These are phyloP conservation scores for Heracleum sosnowskyi DNA, from an alignment of 129 eudicot genomes.

Conservation along the genomic window DNA sequence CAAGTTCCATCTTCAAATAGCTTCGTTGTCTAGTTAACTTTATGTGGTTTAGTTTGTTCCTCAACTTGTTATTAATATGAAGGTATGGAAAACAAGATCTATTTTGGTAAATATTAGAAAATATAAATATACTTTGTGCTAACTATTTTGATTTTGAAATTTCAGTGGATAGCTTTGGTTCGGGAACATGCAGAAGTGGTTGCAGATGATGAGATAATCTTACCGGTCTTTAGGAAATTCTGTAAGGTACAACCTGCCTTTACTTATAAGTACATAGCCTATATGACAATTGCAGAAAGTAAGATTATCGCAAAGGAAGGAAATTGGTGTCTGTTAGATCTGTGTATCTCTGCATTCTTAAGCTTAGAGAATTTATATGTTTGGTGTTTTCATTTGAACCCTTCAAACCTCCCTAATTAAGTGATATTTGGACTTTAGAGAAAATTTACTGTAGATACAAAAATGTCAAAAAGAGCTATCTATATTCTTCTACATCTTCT, in stretches of 20 bases:
- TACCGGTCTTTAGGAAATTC: constrained; percentile 69
- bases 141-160: constrained; percentile 12
- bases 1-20: neutral
- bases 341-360: neutral
- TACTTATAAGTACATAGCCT: neutral
- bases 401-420: neutral
- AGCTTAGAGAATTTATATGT: neutral
- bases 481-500: neutral
- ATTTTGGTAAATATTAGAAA: neutral
- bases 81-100: neutral
- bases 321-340: neutral
- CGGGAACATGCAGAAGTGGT: constrained; percentile 81
- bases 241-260: constrained; percentile 55
- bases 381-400: neutral
- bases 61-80: neutral
- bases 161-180: constrained; percentile 77
- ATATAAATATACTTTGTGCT: neutral
- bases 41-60: neutral
- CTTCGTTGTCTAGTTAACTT: neutral
- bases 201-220: constrained; percentile 61
- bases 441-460: neutral
- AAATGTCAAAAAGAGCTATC: neutral
- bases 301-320: neutral
- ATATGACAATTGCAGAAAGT: neutral
- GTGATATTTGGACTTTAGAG: neutral